A percentile compares a stretch with the other conserved stretches of the same genome.
These are phyloP conservation scores for Petrea volubilis DNA, from an alignment of 257 asterid species.

Conservation along the genomic window DNA sequence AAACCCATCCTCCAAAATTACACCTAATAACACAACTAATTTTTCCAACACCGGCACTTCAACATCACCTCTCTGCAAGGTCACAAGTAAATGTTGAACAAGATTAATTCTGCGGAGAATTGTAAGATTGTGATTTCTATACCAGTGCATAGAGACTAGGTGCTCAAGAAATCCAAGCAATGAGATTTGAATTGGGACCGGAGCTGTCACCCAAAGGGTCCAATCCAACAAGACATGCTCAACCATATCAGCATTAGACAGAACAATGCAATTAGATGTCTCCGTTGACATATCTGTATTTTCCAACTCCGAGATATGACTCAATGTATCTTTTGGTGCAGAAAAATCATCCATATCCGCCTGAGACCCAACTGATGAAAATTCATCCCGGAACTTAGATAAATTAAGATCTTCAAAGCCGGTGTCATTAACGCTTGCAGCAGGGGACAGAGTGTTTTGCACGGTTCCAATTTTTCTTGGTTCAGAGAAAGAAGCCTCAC, in stretches of 20 bases:
- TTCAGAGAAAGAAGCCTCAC: conserved; percentile 98
- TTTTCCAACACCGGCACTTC: conserved; percentile 96
- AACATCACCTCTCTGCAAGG: conserved; percentile 98
- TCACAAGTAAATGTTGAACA: conserved; percentile 94
- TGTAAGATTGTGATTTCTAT: conserved; percentile 95
- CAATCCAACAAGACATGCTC: conserved; percentile 99
- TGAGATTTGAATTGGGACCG: conserved; percentile 82
- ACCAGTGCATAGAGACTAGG: conserved; percentile 99
- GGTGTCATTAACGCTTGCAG: conserved; percentile 49
- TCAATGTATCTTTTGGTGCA: conserved; percentile 80
- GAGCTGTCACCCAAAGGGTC: conserved; percentile 96
- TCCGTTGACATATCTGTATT: conserved; percentile 70
- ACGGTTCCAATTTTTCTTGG: conserved; percentile 55
- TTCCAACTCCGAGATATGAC: conserved; percentile 91
- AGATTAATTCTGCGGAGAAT: conserved; percentile 94
- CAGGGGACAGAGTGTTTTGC: conserved; percentile 58
- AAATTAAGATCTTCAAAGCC: conserved; percentile 74
- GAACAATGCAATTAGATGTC: conserved; percentile 94
- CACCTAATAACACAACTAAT: conserved; percentile 86
- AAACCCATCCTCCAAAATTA: conserved; percentile 95
- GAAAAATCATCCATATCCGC: conserved; percentile 95
- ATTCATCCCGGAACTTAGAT: conserved; percentile 80
- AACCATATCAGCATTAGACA: conserved; percentile 98
- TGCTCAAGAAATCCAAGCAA: conserved; percentile 96
- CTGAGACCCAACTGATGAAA: conserved; percentile 88